These are phyloP conservation scores for Corylus avellana DNA, from an alignment of 306 rosid species.

Conservation along the genomic window DNA sequence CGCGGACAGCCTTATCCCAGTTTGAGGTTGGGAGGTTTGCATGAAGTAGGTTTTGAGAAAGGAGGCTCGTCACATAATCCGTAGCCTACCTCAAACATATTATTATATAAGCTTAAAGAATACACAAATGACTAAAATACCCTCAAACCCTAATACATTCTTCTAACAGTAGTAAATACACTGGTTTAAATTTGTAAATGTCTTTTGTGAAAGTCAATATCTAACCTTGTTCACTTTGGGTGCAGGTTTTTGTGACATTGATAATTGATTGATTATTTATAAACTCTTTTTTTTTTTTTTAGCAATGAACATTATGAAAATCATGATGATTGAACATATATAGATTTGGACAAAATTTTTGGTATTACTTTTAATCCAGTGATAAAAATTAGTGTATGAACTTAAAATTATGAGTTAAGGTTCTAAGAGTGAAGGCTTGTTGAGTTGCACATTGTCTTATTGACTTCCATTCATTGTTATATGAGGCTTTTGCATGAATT, in stretches of 20 bases:
- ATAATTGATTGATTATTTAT: neutral
- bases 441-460: neutral
- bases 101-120: too few relatives aligned
- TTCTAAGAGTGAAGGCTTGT: neutral
- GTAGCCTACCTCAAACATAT: too few relatives aligned
- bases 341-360: neutral
- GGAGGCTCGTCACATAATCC: too few relatives aligned
- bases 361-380: neutral
- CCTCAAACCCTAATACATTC: too few relatives aligned
- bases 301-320: neutral
- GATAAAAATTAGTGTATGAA: neutral
- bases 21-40: too few relatives aligned
- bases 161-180: neutral
- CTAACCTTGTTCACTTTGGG: neutral
- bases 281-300: neutral
- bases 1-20: too few relatives aligned
- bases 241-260: neutral
- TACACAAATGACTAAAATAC: too few relatives aligned
- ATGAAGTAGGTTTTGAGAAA: too few relatives aligned
- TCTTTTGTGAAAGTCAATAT: neutral
- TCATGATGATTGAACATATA: neutral
- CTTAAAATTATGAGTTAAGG: neutral
- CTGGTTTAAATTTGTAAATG: neutral
- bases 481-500: slow-evolving; percentile 5
- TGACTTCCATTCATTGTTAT: neutral